Evolutionary conservation across 2,329 filamentous ascomycete genomes (phyloP).

Genomic region (Cercospora beticola): DNA sequence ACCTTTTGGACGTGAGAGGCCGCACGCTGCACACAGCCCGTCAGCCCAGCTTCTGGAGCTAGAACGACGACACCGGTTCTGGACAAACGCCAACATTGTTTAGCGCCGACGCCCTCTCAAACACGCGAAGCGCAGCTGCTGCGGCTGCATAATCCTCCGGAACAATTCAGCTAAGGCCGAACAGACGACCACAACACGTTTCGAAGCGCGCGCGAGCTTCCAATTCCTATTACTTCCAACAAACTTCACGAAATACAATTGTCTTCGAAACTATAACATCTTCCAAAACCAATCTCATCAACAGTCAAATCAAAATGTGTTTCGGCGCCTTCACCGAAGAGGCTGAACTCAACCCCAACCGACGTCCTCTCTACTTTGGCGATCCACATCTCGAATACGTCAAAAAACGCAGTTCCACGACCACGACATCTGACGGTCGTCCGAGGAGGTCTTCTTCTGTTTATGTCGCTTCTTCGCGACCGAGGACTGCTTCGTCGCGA

Average conservation of each 20-base stretch:
- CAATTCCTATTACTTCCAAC: background rate
- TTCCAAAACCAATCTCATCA: no score
- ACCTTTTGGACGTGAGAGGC: background rate
- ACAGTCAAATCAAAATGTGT: constrained; percentile 10
- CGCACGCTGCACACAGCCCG: background rate
- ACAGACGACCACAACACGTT: background rate
- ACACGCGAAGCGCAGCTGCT: background rate
- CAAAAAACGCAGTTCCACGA: background rate
- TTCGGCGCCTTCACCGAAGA: constrained; percentile 13
- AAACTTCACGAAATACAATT: no score
- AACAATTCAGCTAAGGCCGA: background rate
- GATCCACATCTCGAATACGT: constrained; percentile 10
- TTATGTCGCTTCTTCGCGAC: background rate
- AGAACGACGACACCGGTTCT: background rate
- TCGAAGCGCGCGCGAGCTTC: background rate
- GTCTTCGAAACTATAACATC: no score
- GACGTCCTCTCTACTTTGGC: constrained; percentile 10
- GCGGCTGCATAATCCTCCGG: background rate
- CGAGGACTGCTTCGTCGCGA: background rate
- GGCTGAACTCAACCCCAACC: constrained; percentile 10
- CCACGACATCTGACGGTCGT: background rate
- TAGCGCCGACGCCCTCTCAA: background rate
- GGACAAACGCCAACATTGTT: background rate
- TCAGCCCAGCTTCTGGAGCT: background rate
- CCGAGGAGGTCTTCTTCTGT: constrained; percentile 7